Base-by-base conservation (phyloP, 306 rosid species). In the Trifolium repens region DNA sequence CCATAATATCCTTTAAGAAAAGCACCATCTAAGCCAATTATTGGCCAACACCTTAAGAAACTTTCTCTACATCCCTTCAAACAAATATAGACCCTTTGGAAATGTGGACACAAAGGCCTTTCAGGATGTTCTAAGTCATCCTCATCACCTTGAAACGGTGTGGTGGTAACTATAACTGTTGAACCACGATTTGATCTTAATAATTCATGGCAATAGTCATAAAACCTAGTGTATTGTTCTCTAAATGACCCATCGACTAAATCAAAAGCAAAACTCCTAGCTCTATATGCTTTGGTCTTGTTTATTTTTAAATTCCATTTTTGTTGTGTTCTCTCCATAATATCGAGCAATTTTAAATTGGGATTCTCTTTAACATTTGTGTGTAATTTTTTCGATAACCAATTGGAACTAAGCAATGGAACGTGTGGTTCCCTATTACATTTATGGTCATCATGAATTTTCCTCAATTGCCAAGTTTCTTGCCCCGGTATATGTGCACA, bases 391-490 rank as follows among this genome's bases (percentile, higher is more conserved):
- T n/a, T 2, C 1, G 4, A 24, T 11, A 50, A 50, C 57, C 57
- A 50, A 0, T 50, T 30, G 3, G 32, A 30, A 30, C 4, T 30
- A 2, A 30, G 32, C 3, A 30, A 30, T 3, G 1, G 1, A 1
- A 50, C 3, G 10, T 5, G 2, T 2, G 5, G 7, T 0, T 50
- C 57, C 9, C 24, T 50, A n/a, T 1, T n/a, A 2, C 57, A 50
- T 1, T 0, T n/a, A 5, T 50, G 24, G 0, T n/a, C 7, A 15
- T 16, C 10, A 0, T 5, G 0, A 4, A 50, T 7, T 1, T 16
- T 50, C 9, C 57, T 50, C 57, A 50, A n/a, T 39, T 39, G 43
- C 43, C 43, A 39, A 39, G 43, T 43, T 43, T 10, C 49, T 43
- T 43, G 12, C 3, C 49, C 49, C 0, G 49, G 14, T 1, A 43